These are phyloP conservation scores for Cladobotryum mycophilum DNA, from an alignment of 2,329 filamentous ascomycete species.

Conservation along the genomic window DNA sequence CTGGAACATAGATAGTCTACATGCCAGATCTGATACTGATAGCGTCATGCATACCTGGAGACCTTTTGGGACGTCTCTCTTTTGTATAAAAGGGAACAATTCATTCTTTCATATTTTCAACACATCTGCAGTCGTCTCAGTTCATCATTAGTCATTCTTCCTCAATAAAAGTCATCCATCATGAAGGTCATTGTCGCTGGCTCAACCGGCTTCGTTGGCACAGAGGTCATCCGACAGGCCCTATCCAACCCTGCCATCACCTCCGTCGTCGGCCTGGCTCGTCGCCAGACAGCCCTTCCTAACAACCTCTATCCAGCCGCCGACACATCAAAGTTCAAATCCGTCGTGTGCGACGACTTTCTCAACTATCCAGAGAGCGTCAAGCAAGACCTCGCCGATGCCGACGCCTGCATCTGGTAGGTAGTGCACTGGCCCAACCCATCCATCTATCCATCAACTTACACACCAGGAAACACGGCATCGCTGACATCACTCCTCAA, in stretches of 20 bases:
- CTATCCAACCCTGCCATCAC: conserved; percentile 30
- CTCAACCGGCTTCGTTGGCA: conserved; percentile 36
- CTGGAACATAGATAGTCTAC: no score
- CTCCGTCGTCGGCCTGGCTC: conserved; percentile 35
- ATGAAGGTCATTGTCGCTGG: conserved; percentile 42
- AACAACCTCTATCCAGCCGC: conserved; percentile 14
- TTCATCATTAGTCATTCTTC: neutral
- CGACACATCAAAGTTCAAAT: conserved; percentile 32
- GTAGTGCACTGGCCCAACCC: neutral
- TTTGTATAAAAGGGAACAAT: neutral
- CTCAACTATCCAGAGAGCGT: conserved; percentile 33
- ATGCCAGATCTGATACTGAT: no score
- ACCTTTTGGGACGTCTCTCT: no score
- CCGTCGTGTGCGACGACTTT: conserved; percentile 35
- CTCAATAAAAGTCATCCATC: neutral
- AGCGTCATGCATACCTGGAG: no score
- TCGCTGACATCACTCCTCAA: neutral
- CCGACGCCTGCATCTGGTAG: conserved; percentile 39
- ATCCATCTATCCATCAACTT: neutral
- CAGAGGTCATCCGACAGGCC: conserved; percentile 38
- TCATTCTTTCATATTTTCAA: neutral
- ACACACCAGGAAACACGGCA: neutral
- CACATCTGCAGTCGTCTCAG: neutral
- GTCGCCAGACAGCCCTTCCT: conserved; percentile 27
- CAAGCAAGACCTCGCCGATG: conserved; percentile 33